phyloP scores from a whole-genome alignment of 2,329 filamentous ascomycete genomes.

The Atkinsonella texensis region DNA sequence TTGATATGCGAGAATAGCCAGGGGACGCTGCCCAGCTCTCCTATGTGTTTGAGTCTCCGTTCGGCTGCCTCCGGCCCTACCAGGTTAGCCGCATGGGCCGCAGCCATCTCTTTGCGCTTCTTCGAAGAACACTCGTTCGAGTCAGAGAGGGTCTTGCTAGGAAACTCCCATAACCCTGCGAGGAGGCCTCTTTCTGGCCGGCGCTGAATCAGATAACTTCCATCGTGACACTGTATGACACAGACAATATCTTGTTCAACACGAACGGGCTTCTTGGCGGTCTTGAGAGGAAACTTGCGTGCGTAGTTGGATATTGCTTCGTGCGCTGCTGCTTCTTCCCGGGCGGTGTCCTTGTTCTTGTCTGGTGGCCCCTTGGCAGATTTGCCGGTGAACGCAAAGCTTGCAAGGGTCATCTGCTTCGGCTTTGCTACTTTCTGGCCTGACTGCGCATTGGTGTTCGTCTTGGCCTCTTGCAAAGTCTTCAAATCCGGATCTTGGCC shows the following conservation, averaged over 20 bases:
- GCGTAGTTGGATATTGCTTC: conserved; percentile 32
- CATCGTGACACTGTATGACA: conserved; percentile 33
- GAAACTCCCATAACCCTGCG: conserved; percentile 45
- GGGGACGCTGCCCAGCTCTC: conserved; percentile 38
- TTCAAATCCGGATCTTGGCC: conserved; percentile 13
- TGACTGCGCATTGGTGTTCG: conserved; percentile 2
- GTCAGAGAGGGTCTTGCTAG: conserved; percentile 27
- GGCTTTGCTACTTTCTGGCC: conserved; percentile 9
- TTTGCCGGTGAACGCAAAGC: conserved; percentile 22
- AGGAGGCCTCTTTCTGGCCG: conserved; percentile 42
- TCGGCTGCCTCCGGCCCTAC: not conserved
- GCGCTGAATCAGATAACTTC: conserved; percentile 34
- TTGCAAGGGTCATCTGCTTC: conserved; percentile 22
- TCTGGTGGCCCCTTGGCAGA: not conserved
- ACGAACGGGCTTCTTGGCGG: conserved; percentile 38
- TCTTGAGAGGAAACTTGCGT: conserved; percentile 37
- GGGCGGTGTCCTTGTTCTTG: not conserved
- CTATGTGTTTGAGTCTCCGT: conserved; percentile 18
- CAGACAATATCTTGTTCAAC: conserved; percentile 42
- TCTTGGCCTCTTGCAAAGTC: not conserved
- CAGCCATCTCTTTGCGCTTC: conserved; percentile 25
- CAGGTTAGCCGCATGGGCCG: conserved; percentile 16
- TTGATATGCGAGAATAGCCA: conserved; percentile 47
- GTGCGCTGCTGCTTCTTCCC: conserved; percentile 13
- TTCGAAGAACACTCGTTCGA: conserved; percentile 11